Base-by-base conservation (phyloP, 148 eudicot genomes). In the Tetragonia tetragonoides region DNA sequence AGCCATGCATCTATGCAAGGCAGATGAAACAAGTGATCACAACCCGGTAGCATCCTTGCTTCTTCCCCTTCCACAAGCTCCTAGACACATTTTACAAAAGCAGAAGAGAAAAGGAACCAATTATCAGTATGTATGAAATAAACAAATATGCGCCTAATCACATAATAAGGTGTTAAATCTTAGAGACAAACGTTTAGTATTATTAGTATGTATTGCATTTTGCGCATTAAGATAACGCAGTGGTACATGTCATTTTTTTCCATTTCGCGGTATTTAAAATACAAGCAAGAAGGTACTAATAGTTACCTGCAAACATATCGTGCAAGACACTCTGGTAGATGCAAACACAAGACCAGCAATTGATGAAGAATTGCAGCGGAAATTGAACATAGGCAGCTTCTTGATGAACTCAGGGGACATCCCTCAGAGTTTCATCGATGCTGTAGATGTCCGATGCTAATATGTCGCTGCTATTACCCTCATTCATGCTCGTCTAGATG, bases 241-340 rank as follows among this genome's bases (percentile, higher is more conserved):
- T 12, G 2, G 12, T 7, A 49, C 2, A 7, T 49, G 12, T 0
- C 10, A 7, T 12, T 12, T 7, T 7, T 0, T 12, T 49, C 12
- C 1, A 49, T 49, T n/a, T n/a, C 10, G 12, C 53, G 12, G 8
- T 49, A 14, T 24, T 4, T 0, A 57, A 23, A 16, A 14, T 3
- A 21, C n/a, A n/a, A n/a, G n/a, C n/a, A n/a, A n/a, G n/a, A n/a
- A n/a, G n/a, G n/a, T n/a, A n/a, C n/a, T n/a, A 24, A 1, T 49
- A 18, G 5, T 77, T 86, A 86, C 88, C 88, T 86, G 86, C 51
- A 86, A 83, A 37, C 88, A 86, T 76, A 86, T 84, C 15, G 85
- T 68, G 75, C 88, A 86, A 42, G 76, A 79, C 60, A 74, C 72
- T 3, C 53, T 68, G 40, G 34, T 39, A 17, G 9, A 69, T 28